phyloP scores from a whole-genome alignment of 768 basidiomycete species.

The Naganishia kalamii region DNA sequence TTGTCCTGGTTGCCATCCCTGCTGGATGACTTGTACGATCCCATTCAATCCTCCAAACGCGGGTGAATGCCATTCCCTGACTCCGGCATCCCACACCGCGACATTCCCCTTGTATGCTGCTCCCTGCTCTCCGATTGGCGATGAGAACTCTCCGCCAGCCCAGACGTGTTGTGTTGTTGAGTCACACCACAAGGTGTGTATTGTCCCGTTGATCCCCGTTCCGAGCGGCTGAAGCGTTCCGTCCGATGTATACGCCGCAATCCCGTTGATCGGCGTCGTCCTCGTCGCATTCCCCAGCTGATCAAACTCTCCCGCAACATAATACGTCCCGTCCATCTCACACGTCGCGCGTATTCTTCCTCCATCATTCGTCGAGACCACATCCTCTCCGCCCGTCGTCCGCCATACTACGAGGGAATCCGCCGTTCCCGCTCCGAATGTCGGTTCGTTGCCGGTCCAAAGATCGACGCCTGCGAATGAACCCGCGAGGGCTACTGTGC shows the following conservation, averaged over 20 bases:
- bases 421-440: constrained; percentile 58
- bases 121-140: background rate
- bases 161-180: constrained; percentile 38
- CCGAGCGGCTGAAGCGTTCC: background rate
- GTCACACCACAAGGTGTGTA: constrained; percentile 76
- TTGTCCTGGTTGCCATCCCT: constrained; percentile 64
- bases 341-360: background rate
- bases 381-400: background rate
- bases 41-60: constrained; percentile 78
- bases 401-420: constrained; percentile 26
- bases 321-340: constrained; percentile 54
- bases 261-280: background rate
- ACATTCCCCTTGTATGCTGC: constrained; percentile 33
- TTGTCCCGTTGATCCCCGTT: constrained; percentile 25
- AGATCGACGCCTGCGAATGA: constrained; percentile 80
- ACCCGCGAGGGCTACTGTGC: constrained; percentile 79
- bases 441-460: constrained; percentile 53
- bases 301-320: constrained; percentile 72
- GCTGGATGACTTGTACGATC: constrained; percentile 67
- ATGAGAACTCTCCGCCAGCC: constrained; percentile 42
- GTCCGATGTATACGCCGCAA: background rate
- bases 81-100: constrained; percentile 47
- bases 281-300: background rate
- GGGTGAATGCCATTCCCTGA: constrained; percentile 46
- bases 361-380: too few relatives aligned